Base-by-base conservation (phyloP, 108 stramenopile species). In the Cyclotella sp. region DNA sequence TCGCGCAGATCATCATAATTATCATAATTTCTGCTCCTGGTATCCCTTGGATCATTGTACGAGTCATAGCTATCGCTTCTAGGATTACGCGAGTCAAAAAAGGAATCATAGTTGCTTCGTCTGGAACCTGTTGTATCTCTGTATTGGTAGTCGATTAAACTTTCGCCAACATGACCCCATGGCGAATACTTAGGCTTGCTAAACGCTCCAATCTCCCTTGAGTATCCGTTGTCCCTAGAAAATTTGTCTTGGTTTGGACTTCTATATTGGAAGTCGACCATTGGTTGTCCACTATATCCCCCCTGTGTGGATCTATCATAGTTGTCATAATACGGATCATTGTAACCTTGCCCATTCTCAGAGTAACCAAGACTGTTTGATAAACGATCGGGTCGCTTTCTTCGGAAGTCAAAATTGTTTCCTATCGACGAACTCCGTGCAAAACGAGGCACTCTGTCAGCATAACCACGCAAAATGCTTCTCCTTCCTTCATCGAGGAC, bases 61-160 rank as follows among this genome's bases (percentile, higher is more conserved):
- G 34, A 39, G 10, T 61, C 60, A 39, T 61, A 57, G 24, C 21
- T n/a, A 1, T 8, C 24, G 47, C 47, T n/a, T n/a, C 47, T 49
- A 16, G 15, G 47, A 49, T 16, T 16, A 3, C 55, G 55, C 5
- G 60, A 61, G n/a, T 61, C 60, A 61, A 10, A 10, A 30, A 34
- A 61, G 13, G 34, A 61, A 39, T 61, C 60, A 21, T 61, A 61
- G 60, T 61, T 61, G 60, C 60, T 61, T 12, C 60, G 30, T 34
- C 60, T 61, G n/a, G 55, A 24, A 39, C 34, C 34, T 12, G 9
- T 30, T 2, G 60, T 34, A 34, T 61, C 34, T 34, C 34, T 61
- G 13, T 61, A 61, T 39, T 61, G 60, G 34, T 61, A 61, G 12
- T 61, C 60, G 14, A 61, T 61, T 30, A 61, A 14, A 34, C 60